Evolutionary conservation across 2,329 filamentous ascomycete genomes (phyloP).

Genomic region (Ilyonectria sp.): DNA sequence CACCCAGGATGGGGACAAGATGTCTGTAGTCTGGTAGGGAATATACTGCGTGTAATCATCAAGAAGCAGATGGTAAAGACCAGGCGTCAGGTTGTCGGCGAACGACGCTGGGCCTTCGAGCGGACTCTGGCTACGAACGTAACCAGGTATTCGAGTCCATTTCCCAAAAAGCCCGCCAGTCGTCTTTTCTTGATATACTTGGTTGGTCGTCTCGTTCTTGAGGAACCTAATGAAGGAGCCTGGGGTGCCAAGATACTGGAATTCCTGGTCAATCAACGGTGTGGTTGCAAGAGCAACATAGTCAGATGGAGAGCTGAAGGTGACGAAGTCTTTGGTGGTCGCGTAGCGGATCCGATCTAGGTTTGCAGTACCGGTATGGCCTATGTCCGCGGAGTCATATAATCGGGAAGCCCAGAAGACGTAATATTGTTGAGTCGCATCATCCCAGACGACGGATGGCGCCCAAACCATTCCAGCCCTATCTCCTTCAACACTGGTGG

Average conservation of each 20-base stretch:
- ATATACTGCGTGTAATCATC: conserved; percentile 62
- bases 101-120: conserved; percentile 58
- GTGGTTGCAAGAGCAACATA: conserved; percentile 59
- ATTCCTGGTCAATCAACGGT: conserved; percentile 65
- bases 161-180: conserved; percentile 63
- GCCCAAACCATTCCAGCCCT: conserved; percentile 58
- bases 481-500: conserved; percentile 49
- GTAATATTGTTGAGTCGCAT: conserved; percentile 56
- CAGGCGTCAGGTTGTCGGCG: conserved; percentile 53
- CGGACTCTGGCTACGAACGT: conserved; percentile 50
- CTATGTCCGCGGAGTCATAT: conserved; percentile 59
- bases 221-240: conserved; percentile 63
- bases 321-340: conserved; percentile 65
- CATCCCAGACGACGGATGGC: conserved; percentile 55
- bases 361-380: conserved; percentile 60
- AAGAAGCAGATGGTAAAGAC: conserved; percentile 58
- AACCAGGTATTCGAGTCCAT: conserved; percentile 59
- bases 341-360: conserved; percentile 64
- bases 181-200: conserved; percentile 64
- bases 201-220: conserved; percentile 64
- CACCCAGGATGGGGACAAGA: conserved; percentile 49
- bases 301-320: conserved; percentile 61
- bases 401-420: conserved; percentile 65
- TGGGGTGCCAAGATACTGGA: conserved; percentile 59
- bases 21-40: conserved; percentile 60